These are phyloP conservation scores for Geotrichum bryndzae DNA, from an alignment of 1,139 yeast species.

Conservation along the genomic window DNA sequence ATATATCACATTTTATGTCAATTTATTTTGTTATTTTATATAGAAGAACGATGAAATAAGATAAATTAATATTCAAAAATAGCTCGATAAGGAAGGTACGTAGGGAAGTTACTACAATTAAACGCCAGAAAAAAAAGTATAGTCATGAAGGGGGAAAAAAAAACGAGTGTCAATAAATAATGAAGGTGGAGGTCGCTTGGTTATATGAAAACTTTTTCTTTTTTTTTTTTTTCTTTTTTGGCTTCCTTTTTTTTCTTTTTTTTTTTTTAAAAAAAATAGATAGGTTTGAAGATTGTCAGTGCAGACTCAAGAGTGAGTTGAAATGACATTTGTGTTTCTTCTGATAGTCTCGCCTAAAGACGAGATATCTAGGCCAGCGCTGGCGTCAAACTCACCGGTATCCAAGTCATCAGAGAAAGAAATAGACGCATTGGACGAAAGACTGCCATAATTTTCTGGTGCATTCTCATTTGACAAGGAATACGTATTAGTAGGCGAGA, in stretches of 20 bases:
- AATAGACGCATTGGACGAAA: neutral
- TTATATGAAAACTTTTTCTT: neutral
- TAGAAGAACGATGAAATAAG: neutral
- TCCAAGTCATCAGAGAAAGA: constrained; percentile 3
- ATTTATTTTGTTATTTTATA: neutral
- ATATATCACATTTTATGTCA: neutral
- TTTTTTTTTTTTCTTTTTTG: neutral
- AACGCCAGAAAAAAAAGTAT: neutral
- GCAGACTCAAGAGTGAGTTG: constrained; percentile 16
- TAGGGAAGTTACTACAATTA: neutral
- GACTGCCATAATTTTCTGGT: neutral
- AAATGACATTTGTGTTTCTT: constrained; percentile 38
- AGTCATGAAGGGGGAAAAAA: no score
- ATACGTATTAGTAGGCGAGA: neutral
- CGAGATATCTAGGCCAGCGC: constrained; percentile 31
- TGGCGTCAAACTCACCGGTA: constrained; percentile 21
- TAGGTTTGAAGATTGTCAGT: neutral
- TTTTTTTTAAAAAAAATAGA: neutral
- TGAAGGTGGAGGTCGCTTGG: neutral
- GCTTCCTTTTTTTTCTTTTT: neutral
- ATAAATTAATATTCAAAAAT: neutral
- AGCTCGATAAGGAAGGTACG: neutral
- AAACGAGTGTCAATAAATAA: neutral
- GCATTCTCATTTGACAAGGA: neutral
- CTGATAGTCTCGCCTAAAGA: constrained; percentile 40